Evolutionary conservation across 2,329 filamentous ascomycete species (phyloP), one percentile per base, ranked within the genome.

Genomic region (Pyrenochaeta sp.): DNA sequence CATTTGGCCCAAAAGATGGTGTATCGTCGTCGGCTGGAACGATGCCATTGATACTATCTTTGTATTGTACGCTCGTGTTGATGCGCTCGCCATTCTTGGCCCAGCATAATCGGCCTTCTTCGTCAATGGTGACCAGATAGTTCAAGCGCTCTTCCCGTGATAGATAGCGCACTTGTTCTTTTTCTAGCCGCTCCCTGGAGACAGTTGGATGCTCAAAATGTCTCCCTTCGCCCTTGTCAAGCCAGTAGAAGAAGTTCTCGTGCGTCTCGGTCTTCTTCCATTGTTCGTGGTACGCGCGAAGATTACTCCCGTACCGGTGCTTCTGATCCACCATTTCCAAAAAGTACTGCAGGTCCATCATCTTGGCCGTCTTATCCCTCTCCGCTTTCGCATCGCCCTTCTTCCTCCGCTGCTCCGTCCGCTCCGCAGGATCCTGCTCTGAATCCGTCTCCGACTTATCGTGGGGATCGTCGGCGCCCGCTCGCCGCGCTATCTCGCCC

Each of bases 211-310:
- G 74, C 51, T 93, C 87, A 29, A 94, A 66, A 26, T 81, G 69
- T 55, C 77, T 84, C 0, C 92, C 92, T 35, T 86, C 86, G 4
- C 92, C 92, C 45, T 88, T 79, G 65, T 96, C 92, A 1, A 96
- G 77, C 91, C 92, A 96, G 72, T 91, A 93, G 69, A 96, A 96
- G 78, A 92, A 96, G 65, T 94, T 96, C 67, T 96, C 87, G 4
- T 84, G 82, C 0, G 90, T 93, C 19, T 88, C 77, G 1, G 83
- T 77, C 48, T 81, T 83, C 68, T 90, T 90, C 92, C 92, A 96
- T 53, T 88, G 84, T 46, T 84, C 82, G 62, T 96, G 92, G 59
- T 96, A 96, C 21, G 83, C 81, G 21, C 88, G 80, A 36, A 96
- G 72, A 56, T 94, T 95, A 40, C 85, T 87, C 3, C 91, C 92